A percentile compares a stretch with the other conserved stretches of the same genome.
Evolutionary conservation across 2,329 filamentous ascomycete genomes (phyloP).

Genomic region (Allantophomopsis cytisporea): DNA sequence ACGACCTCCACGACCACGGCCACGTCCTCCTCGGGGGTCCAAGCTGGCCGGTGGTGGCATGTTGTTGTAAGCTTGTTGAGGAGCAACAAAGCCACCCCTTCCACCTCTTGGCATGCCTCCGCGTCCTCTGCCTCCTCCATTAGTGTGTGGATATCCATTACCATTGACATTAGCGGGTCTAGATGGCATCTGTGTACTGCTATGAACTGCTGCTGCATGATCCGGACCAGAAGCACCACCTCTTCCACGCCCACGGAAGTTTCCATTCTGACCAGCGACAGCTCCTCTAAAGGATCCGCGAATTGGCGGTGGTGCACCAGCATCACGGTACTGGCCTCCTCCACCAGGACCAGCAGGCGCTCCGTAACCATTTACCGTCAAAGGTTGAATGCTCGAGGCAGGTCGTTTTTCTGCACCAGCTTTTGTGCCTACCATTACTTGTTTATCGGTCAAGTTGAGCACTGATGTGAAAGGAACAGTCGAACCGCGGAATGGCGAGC

Average conservation of each 20-base stretch:
- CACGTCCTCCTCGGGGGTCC: constrained; percentile 24
- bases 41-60: constrained; percentile 48
- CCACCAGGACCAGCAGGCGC: constrained; percentile 38
- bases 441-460: constrained; percentile 71
- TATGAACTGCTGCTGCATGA: constrained; percentile 11
- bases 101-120: constrained; percentile 7
- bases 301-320: constrained; percentile 37
- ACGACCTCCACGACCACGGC: constrained; percentile 16
- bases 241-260: constrained; percentile 23
- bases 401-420: constrained; percentile 38
- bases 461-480: constrained; percentile 83
- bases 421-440: constrained; percentile 60
- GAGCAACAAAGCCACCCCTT: constrained; percentile 8
- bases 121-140: constrained; percentile 8
- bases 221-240: constrained; percentile 15
- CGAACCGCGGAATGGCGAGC: constrained; percentile 85
- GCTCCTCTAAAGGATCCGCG: constrained; percentile 44
- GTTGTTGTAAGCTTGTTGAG: constrained; percentile 30
- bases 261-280: constrained; percentile 29
- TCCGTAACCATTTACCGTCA: constrained; percentile 39
- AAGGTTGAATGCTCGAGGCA: constrained; percentile 29
- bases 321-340: constrained; percentile 46
- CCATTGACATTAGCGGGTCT: constrained; percentile 2
- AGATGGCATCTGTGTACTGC: constrained; percentile 5
- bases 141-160: background rate